Evolutionary conservation across 768 basidiomycete genomes (phyloP).

Genomic region (Austroboletus eburneus): DNA sequence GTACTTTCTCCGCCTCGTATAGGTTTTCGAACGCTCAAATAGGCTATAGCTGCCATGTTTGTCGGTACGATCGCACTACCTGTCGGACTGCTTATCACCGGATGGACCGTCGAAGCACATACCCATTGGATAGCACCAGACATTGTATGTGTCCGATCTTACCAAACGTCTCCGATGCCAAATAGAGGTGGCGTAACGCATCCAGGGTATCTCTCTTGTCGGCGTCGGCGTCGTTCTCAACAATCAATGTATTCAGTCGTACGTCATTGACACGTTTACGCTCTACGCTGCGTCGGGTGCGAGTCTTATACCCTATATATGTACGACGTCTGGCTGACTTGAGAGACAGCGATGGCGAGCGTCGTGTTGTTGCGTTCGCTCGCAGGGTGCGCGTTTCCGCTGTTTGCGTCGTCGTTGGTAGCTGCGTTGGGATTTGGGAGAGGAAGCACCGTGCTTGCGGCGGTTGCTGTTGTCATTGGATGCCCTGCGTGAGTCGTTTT

Average conservation of each 20-base stretch:
- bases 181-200: no score
- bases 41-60: conserved; percentile 49
- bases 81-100: conserved; percentile 60
- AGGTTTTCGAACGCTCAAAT: conserved; percentile 2
- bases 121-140: conserved; percentile 71
- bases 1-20: neutral
- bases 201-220: conserved; percentile 55
- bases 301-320: conserved; percentile 5
- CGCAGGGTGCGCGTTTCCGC: conserved; percentile 70
- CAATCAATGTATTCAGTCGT: conserved; percentile 63
- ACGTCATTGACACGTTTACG: conserved; percentile 64
- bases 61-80: conserved; percentile 59
- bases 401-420: conserved; percentile 75
- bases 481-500: conserved; percentile 52
- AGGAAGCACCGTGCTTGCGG: conserved; percentile 63
- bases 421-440: conserved; percentile 62
- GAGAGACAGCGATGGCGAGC: conserved; percentile 53
- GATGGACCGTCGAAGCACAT: conserved; percentile 59
- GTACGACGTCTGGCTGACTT: neutral
- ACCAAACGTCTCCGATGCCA: neutral
- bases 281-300: conserved; percentile 64
- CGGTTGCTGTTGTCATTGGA: conserved; percentile 52
- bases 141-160: conserved; percentile 39
- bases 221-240: conserved; percentile 55
- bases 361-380: conserved; percentile 58